These are phyloP conservation scores for Strigomonas culicis DNA, from an alignment of 208 protist genomes.

Conservation along the genomic window DNA sequence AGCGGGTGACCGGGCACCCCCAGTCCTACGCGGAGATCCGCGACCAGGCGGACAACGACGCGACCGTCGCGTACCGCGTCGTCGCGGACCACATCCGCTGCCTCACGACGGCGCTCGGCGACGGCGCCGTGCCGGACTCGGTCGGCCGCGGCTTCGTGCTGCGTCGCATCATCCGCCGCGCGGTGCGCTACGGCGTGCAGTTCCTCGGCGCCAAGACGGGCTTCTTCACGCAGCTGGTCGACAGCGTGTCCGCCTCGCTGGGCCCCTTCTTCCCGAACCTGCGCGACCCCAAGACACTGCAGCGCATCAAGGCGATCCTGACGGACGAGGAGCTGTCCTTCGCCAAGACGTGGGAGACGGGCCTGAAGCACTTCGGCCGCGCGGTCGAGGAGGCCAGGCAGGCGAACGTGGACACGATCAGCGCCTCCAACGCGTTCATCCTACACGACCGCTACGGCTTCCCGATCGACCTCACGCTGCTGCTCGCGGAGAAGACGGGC, in stretches of 20 bases:
- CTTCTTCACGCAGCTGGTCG: constrained; percentile 94
- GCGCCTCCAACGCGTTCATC: constrained; percentile 88
- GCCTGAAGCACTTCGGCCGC: constrained; percentile 92
- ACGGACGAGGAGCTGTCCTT: constrained; percentile 96
- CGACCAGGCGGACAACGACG: constrained; percentile 79
- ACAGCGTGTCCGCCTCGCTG: constrained; percentile 84
- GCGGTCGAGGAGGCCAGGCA: constrained; percentile 67
- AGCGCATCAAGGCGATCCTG: constrained; percentile 90
- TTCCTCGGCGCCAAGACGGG: constrained; percentile 92
- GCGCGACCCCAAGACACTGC: constrained; percentile 55
- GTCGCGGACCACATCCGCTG: constrained; percentile 99
- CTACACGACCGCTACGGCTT: constrained; percentile 98
- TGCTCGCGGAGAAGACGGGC: constrained; percentile 96
- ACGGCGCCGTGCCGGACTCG: constrained; percentile 95
- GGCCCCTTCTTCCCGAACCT: constrained; percentile 96
- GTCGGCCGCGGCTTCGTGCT: constrained; percentile 97
- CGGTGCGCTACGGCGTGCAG: constrained; percentile 95
- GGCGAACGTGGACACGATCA: constrained; percentile 60
- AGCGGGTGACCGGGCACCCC: constrained; percentile 88
- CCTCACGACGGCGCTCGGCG: constrained; percentile 95
- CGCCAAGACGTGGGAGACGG: constrained; percentile 93
- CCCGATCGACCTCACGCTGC: constrained; percentile 96
- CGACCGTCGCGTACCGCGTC: constrained; percentile 97
- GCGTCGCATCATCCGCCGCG: constrained; percentile 97
- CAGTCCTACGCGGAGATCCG: constrained; percentile 84